Evolutionary conservation across 345 rosid species (phyloP), one percentile per base, ranked within the genome.

Genomic region (Rhizophora apiculata): DNA sequence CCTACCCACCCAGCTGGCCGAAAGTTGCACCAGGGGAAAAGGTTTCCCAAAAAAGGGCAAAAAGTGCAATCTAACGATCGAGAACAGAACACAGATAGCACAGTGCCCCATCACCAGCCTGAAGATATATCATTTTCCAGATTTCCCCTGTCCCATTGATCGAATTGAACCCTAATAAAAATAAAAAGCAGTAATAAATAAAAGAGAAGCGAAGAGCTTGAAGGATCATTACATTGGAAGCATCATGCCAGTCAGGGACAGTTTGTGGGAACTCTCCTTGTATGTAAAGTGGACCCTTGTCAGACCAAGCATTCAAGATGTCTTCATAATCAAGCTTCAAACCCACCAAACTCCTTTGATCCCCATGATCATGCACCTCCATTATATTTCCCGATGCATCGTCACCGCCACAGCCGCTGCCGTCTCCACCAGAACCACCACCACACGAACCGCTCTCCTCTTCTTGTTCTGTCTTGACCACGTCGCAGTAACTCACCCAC

Each of bases 271-370:
- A 60, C 68, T 71, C 81, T 60, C 82, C 84, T 36, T 74, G 79
- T 34, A 91, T 70, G 64, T 69, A 91, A 66, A 89, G 87, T 32
- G 96, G 75, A 11, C 91, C 90, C 81, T 88, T 88, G 66, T 87
- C 90, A 48, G 89, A 87, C 96, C 98, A 94, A 72, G 90, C 91
- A 60, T 88, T 86, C 89, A 91, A 61, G 67, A 94, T 81, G 79
- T 85, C 85, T 62, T 88, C 76, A 52, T 94, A 91, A 82, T 94
- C 97, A 62, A 94, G 97, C 85, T 91, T 94, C 85, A 94, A 66
- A 34, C 78, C 75, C 64, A 91, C 70, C 57, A 85, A 71, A 52
- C 69, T 43, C 29, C 70, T 60, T 69, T 10, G 78, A 81, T 80
- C 48, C 72, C 57, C 63, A 37, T 39, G 34, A 21, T 16, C 73